Conservation (phyloP, 1,139 yeast genomes). For the Hemisphaericaspora subhashii region DNA sequence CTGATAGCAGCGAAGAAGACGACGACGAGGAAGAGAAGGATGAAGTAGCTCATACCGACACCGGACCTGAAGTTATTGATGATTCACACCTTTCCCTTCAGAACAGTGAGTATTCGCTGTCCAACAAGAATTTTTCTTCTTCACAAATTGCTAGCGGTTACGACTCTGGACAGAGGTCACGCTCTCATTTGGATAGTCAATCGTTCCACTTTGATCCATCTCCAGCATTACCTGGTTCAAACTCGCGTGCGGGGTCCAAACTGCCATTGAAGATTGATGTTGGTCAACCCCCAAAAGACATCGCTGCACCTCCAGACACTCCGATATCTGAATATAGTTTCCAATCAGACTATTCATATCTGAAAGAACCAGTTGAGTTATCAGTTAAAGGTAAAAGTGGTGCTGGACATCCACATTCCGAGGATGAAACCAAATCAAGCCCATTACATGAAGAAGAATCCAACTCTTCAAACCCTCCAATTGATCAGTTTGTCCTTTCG, state of each 20-base stretch:
- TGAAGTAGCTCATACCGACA: not conserved
- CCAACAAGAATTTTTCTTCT: not conserved
- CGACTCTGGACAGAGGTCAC: not conserved
- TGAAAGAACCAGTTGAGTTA: constrained; percentile 31
- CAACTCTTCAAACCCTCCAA: not conserved
- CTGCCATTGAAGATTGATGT: constrained; percentile 1
- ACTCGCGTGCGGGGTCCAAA: not conserved
- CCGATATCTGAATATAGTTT: constrained; percentile 34
- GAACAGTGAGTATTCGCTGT: not conserved
- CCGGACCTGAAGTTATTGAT: not conserved
- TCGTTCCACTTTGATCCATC: constrained; percentile 1
- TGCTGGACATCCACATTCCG: not conserved
- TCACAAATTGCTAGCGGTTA: not conserved
- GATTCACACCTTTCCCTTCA: not conserved
- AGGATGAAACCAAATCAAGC: not conserved
- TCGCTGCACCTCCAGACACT: constrained; percentile 21
- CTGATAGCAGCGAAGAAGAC: constrained; percentile 13
- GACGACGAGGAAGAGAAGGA: constrained; percentile 18
- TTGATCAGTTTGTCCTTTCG: constrained; percentile 11
- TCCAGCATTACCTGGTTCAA: not conserved
- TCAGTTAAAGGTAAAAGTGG: constrained; percentile 15
- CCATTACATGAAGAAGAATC: not conserved
- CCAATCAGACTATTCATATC: constrained; percentile 39
- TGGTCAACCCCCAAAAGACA: not conserved
- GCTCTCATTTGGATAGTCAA: not conserved